Conservation (phyloP, 192 early-diverging fungal species). For the Gamsiella multidivaricata region DNA sequence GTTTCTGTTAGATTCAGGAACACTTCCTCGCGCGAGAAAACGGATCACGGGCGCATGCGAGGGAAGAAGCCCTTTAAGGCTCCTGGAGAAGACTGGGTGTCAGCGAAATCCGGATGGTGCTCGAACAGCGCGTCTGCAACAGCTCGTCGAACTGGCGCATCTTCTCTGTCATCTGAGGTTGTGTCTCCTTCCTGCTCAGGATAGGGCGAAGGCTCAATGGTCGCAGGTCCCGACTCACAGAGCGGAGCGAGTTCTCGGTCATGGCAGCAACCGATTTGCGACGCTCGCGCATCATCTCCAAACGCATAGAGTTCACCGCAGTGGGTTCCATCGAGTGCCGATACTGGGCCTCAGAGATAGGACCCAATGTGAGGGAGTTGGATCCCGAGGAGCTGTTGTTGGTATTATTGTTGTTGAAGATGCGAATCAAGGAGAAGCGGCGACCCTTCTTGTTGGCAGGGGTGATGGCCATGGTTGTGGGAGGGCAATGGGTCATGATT, state of each 20-base stretch:
- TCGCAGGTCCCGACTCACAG: constrained; percentile 22
- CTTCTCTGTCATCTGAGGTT: constrained; percentile 39
- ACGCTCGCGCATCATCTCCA: constrained; percentile 41
- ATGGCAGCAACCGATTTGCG: constrained; percentile 44
- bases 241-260: constrained; percentile 21
- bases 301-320: constrained; percentile 11
- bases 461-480: constrained; percentile 3
- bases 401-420: constrained; percentile 29
- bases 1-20: not conserved
- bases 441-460: constrained; percentile 24
- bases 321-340: constrained; percentile 21
- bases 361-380: constrained; percentile 5
- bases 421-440: constrained; percentile 47
- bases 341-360: constrained; percentile 7
- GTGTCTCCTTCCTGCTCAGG: constrained; percentile 7
- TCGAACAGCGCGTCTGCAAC: constrained; percentile 18
- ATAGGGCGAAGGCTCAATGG: constrained; percentile 7
- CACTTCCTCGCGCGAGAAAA: no score
- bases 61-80: constrained; percentile 2
- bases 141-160: constrained; percentile 51
- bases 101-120: constrained; percentile 41
- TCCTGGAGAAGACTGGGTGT: constrained; percentile 43
- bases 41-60: not conserved
- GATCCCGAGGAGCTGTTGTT: constrained; percentile 2
- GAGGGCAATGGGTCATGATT: constrained; percentile 11